Conservation (phyloP, 139 green algal genomes). For the Ettlia oleoabundans region DNA sequence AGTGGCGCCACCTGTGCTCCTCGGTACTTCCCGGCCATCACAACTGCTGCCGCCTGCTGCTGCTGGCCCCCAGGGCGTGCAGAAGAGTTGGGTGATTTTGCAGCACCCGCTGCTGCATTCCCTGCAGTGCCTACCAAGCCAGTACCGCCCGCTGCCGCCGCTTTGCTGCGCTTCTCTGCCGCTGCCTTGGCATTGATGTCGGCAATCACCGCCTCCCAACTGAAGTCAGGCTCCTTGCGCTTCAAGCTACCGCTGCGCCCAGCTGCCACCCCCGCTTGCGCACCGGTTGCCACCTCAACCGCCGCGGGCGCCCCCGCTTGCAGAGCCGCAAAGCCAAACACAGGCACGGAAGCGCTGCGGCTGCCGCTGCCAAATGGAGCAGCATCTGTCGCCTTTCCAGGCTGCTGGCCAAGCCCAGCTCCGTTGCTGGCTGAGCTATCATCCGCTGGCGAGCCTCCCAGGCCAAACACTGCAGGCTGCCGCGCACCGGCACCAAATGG, state of each 20-base stretch:
- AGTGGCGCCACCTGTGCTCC: background rate
- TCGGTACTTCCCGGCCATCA: conserved; percentile 6
- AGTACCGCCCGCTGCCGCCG: background rate
- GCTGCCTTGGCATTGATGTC: conserved; percentile 1
- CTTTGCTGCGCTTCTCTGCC: conserved; percentile 4
- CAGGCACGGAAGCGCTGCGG: conserved; percentile 1
- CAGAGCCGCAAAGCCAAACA: conserved; percentile 38
- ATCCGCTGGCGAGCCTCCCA: background rate
- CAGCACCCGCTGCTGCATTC: background rate
- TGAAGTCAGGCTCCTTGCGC: conserved; percentile 27
- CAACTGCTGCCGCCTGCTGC: background rate
- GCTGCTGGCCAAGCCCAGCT: background rate
- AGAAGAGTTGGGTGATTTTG: too few relatives aligned
- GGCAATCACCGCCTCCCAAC: conserved; percentile 24
- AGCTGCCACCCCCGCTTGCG: background rate
- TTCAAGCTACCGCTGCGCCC: background rate
- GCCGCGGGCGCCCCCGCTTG: background rate
- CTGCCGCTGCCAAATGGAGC: conserved; percentile 5
- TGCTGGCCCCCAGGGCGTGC: background rate
- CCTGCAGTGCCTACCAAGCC: background rate
- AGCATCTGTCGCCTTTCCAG: background rate
- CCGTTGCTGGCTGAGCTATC: background rate
- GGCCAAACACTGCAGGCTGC: conserved; percentile 14
- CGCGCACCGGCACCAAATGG: conserved; percentile 1
- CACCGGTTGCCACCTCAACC: background rate